These are phyloP conservation scores for Fusarium equiseti DNA, from an alignment of 2,329 filamentous ascomycete species.

Conservation along the genomic window DNA sequence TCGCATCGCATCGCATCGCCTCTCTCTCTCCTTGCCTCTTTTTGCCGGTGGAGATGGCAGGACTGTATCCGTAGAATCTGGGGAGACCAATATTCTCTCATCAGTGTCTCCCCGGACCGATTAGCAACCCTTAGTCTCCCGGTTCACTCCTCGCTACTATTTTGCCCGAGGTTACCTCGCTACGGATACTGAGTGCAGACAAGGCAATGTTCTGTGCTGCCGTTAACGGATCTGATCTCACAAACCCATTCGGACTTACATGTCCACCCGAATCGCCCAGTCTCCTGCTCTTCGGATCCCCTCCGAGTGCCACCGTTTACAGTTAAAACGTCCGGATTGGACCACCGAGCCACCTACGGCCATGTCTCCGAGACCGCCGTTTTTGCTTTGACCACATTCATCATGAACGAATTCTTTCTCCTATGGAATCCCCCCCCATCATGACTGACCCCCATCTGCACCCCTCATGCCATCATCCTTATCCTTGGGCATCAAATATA, in stretches of 20 bases:
- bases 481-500: background rate
- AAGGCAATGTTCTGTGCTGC: slow-evolving; percentile 9
- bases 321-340: slow-evolving; percentile 10
- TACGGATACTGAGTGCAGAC: background rate
- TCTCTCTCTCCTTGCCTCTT: background rate
- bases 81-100: slow-evolving; percentile 23
- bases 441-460: slow-evolving; percentile 18
- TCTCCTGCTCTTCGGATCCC: slow-evolving; percentile 23
- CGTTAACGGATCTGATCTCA: slow-evolving; percentile 19
- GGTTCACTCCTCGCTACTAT: slow-evolving; percentile 29
- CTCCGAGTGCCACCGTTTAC: slow-evolving; percentile 13
- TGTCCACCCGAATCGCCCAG: slow-evolving; percentile 19
- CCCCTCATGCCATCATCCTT: slow-evolving; percentile 21
- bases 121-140: slow-evolving; percentile 28
- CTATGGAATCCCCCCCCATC: slow-evolving; percentile 22
- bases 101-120: slow-evolving; percentile 33
- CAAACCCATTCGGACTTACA: slow-evolving; percentile 30
- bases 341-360: slow-evolving; percentile 24
- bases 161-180: slow-evolving; percentile 16
- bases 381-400: slow-evolving; percentile 16
- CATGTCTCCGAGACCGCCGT: slow-evolving; percentile 9
- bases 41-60: slow-evolving; percentile 4
- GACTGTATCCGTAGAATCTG: slow-evolving; percentile 26
- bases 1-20: background rate
- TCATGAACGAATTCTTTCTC: slow-evolving; percentile 30